Evolutionary conservation across 306 rosid genomes (phyloP).

Genomic region (Cercis canadensis): DNA sequence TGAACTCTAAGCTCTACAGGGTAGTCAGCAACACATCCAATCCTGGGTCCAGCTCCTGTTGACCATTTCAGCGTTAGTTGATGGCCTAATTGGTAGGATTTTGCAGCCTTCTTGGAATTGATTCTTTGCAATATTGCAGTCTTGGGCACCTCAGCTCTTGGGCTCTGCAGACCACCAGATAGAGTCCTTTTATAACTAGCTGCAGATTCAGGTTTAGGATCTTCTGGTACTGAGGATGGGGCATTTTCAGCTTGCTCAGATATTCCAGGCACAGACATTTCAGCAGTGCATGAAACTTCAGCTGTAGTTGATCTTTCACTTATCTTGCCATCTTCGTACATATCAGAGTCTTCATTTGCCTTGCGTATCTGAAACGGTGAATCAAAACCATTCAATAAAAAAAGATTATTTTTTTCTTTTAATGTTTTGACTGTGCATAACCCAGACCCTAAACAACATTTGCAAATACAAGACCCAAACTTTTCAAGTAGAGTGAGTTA

Average conservation of each 20-base stretch:
- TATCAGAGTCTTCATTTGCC: slow-evolving; percentile 63
- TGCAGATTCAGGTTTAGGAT: slow-evolving; percentile 27
- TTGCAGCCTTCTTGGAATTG: slow-evolving; percentile 77
- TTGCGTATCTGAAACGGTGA: slow-evolving; percentile 59
- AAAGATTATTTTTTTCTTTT: not conserved
- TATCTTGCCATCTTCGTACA: slow-evolving; percentile 51
- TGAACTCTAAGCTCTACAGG: slow-evolving; percentile 78
- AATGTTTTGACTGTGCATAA: not conserved
- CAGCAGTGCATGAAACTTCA: slow-evolving; percentile 28
- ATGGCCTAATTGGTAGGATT: slow-evolving; percentile 85
- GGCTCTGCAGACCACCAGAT: slow-evolving; percentile 94
- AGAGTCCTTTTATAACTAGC: slow-evolving; percentile 67
- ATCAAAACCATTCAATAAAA: slow-evolving; percentile 18
- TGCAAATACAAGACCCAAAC: not conserved
- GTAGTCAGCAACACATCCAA: slow-evolving; percentile 93
- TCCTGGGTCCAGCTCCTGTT: slow-evolving; percentile 96
- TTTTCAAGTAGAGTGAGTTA: not conserved
- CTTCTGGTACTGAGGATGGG: slow-evolving; percentile 41
- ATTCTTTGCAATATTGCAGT: slow-evolving; percentile 74
- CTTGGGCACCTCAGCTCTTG: slow-evolving; percentile 79
- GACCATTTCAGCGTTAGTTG: slow-evolving; percentile 84
- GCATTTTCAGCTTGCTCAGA: slow-evolving; percentile 48
- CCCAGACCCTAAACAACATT: not conserved
- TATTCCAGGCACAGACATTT: slow-evolving; percentile 28
- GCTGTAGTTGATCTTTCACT: slow-evolving; percentile 17